These are phyloP conservation scores for Globisporangium perplexum DNA, from an alignment of 352 stramenopile genomes.

Conservation along the genomic window DNA sequence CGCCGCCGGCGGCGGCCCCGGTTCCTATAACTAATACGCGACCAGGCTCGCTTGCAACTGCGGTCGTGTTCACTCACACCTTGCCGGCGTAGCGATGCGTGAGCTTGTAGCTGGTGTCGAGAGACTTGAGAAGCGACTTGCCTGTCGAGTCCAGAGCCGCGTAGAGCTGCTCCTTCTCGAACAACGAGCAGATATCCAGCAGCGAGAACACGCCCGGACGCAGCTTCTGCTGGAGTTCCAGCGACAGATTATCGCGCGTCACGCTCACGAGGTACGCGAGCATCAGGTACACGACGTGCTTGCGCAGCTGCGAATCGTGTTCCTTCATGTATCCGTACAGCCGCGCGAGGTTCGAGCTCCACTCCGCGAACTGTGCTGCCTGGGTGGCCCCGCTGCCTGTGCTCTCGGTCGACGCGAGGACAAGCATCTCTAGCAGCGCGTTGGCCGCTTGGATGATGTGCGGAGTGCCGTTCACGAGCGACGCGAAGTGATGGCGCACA, in stretches of 20 bases:
- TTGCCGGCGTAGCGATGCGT: constrained; percentile 84
- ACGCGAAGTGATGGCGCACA: constrained; percentile 69
- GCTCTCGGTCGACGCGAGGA: constrained; percentile 15
- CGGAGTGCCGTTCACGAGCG: constrained; percentile 54
- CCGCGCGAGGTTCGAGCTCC: constrained; percentile 80
- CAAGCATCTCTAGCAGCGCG: constrained; percentile 58
- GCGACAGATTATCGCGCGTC: constrained; percentile 49
- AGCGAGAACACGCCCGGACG: constrained; percentile 71
- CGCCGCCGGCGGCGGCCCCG: no score
- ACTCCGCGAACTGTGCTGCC: constrained; percentile 31
- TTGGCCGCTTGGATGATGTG: constrained; percentile 67
- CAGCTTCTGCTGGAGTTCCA: constrained; percentile 60
- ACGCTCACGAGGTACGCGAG: constrained; percentile 60
- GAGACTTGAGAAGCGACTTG: constrained; percentile 82
- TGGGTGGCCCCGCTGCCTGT: not conserved
- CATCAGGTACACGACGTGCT: constrained; percentile 83
- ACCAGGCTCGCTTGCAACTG: not conserved
- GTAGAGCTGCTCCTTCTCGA: constrained; percentile 85
- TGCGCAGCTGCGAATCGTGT: constrained; percentile 69
- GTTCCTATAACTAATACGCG: constrained; percentile 1
- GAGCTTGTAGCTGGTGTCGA: constrained; percentile 85
- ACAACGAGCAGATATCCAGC: constrained; percentile 78
- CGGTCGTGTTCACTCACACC: constrained; percentile 36
- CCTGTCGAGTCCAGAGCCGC: constrained; percentile 70
- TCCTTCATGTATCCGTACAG: constrained; percentile 86